Evolutionary conservation across 768 basidiomycete genomes (phyloP).

Genomic region (Lactifluus subvellereus): DNA sequence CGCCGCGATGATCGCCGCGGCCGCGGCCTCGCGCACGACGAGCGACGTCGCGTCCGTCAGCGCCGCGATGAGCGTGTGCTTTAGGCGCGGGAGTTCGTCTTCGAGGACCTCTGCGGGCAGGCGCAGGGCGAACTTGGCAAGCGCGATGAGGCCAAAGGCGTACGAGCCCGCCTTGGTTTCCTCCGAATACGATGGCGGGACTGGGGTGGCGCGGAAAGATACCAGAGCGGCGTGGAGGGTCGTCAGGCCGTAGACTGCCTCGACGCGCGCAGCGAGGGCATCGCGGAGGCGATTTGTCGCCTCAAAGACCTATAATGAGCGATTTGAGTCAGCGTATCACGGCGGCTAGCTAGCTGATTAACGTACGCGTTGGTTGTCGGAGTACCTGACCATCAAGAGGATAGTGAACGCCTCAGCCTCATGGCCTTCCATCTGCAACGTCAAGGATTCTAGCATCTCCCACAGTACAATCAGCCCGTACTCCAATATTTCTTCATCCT

Average conservation of each 20-base stretch:
- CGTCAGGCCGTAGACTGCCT: constrained; percentile 80
- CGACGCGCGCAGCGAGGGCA: constrained; percentile 60
- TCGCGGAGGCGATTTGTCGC: constrained; percentile 81
- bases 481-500: constrained; percentile 64
- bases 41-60: constrained; percentile 66
- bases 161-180: constrained; percentile 60
- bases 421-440: constrained; percentile 65
- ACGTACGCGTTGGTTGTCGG: constrained; percentile 63
- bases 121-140: constrained; percentile 77
- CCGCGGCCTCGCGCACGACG: constrained; percentile 80
- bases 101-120: constrained; percentile 81
- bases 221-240: constrained; percentile 72
- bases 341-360: not conserved
- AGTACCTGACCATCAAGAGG: constrained; percentile 67
- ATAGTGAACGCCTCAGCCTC: constrained; percentile 72
- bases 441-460: constrained; percentile 78
- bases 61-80: constrained; percentile 64
- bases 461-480: constrained; percentile 78
- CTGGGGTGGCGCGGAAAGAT: constrained; percentile 51
- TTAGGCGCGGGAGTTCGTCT: constrained; percentile 78
- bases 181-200: constrained; percentile 38
- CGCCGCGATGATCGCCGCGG: constrained; percentile 75
- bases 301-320: constrained; percentile 57
- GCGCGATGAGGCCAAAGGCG: constrained; percentile 77
- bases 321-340: constrained; percentile 1